Percentiles rank a stretch among this genome's conserved stretches.
phyloP scores from a whole-genome alignment of 192 early-diverging fungal species.

The Coemansia sp. region DNA sequence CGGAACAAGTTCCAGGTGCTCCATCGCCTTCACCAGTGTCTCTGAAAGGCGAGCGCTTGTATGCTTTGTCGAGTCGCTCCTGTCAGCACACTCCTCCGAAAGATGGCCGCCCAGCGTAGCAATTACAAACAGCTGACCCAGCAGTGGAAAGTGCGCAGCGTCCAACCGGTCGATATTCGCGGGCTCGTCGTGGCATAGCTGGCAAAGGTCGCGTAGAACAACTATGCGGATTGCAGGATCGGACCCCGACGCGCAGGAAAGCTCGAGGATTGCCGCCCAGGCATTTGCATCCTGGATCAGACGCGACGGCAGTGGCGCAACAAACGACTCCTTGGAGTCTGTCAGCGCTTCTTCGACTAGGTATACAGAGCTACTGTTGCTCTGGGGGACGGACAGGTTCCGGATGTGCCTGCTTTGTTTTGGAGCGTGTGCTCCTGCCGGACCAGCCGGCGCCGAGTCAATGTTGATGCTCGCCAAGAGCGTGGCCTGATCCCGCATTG shows the following conservation, averaged over 20 bases:
- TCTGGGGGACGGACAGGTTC: conserved; percentile 13
- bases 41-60: conserved; percentile 1
- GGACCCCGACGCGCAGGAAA: conserved; percentile 13
- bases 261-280: conserved; percentile 21
- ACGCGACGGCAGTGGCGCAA: conserved; percentile 18
- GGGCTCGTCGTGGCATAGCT: conserved; percentile 26
- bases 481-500: conserved; percentile 25
- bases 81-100: conserved; percentile 3
- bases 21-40: conserved; percentile 5
- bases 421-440: no score
- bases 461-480: conserved; percentile 36
- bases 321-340: conserved; percentile 16
- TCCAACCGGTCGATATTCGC: conserved; percentile 15
- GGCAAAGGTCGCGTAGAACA: conserved; percentile 10
- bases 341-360: neutral
- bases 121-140: conserved; percentile 7
- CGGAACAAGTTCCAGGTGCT: conserved; percentile 29
- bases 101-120: conserved; percentile 22
- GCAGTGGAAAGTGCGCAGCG: conserved; percentile 1
- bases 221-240: conserved; percentile 16
- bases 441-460: neutral
- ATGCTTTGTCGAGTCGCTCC: neutral
- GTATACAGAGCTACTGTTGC: neutral
- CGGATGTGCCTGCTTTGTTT: conserved; percentile 16
- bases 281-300: conserved; percentile 14